These are phyloP conservation scores for Pelargonium citronellum DNA, from an alignment of 441 rosid species.

Conservation along the genomic window DNA sequence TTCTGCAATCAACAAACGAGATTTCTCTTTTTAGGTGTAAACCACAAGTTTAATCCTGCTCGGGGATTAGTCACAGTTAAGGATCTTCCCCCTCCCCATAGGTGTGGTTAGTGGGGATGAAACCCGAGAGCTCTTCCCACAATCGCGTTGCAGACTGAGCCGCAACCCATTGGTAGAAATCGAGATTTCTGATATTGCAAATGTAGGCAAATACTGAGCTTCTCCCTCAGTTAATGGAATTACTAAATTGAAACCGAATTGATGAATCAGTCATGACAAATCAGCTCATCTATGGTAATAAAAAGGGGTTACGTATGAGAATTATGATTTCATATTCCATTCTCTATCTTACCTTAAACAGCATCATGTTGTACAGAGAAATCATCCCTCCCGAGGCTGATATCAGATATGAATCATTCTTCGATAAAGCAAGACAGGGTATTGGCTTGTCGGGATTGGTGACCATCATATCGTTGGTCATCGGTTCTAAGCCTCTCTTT, in stretches of 20 bases:
- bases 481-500: constrained; percentile 51
- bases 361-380: constrained; percentile 81
- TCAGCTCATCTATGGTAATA: background rate
- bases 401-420: constrained; percentile 82
- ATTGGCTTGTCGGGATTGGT: constrained; percentile 64
- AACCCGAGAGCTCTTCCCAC: too few relatives aligned
- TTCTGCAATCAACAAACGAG: constrained; percentile 41
- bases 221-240: too few relatives aligned
- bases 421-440: constrained; percentile 77
- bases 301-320: background rate
- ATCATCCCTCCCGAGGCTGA: constrained; percentile 90
- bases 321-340: background rate
- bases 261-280: background rate
- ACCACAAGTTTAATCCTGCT: too few relatives aligned
- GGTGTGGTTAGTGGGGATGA: too few relatives aligned
- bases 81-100: too few relatives aligned
- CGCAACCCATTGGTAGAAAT: background rate
- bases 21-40: constrained; percentile 1
- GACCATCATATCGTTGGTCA: constrained; percentile 63
- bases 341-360: constrained; percentile 53
- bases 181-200: constrained; percentile 6
- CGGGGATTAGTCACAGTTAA: too few relatives aligned
- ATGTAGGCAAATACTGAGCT: too few relatives aligned
- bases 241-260: too few relatives aligned
- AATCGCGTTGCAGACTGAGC: too few relatives aligned